Conservation (phyloP, 805 yeast genomes). For the Peterozyma xylosa region DNA sequence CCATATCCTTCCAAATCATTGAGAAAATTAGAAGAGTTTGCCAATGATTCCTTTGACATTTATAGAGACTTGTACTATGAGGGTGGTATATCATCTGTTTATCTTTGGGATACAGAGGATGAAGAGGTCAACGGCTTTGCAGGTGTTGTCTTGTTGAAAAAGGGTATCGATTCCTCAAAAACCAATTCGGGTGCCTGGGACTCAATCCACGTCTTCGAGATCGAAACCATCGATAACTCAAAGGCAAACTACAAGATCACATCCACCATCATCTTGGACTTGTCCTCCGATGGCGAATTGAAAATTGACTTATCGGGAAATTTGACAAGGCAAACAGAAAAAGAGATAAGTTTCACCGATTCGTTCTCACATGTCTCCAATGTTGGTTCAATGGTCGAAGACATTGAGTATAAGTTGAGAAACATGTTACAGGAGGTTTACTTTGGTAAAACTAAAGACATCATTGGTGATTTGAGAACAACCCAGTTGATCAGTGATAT, state of each 20-base stretch:
- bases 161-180: conserved; percentile 35
- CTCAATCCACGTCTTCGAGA: conserved; percentile 88
- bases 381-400: conserved; percentile 81
- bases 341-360: conserved; percentile 36
- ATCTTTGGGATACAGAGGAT: conserved; percentile 82
- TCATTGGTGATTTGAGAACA: conserved; percentile 62
- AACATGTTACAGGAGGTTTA: conserved; percentile 87
- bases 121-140: conserved; percentile 65
- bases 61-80: conserved; percentile 93
- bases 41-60: conserved; percentile 87
- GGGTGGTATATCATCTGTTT: conserved; percentile 86
- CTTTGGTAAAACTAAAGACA: conserved; percentile 89
- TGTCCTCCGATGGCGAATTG: conserved; percentile 29
- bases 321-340: conserved; percentile 76
- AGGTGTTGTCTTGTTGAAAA: conserved; percentile 84
- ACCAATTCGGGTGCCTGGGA: conserved; percentile 67
- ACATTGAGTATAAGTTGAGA: conserved; percentile 79
- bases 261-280: conserved; percentile 77
- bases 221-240: conserved; percentile 32
- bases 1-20: conserved; percentile 65
- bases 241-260: conserved; percentile 62
- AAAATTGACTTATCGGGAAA: conserved; percentile 62
- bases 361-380: conserved; percentile 74
- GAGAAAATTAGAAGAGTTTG: conserved; percentile 68
- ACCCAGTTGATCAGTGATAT: conserved; percentile 26